Conservation (phyloP, 169 alveolate genomes). For the Plasmodium berghei region DNA sequence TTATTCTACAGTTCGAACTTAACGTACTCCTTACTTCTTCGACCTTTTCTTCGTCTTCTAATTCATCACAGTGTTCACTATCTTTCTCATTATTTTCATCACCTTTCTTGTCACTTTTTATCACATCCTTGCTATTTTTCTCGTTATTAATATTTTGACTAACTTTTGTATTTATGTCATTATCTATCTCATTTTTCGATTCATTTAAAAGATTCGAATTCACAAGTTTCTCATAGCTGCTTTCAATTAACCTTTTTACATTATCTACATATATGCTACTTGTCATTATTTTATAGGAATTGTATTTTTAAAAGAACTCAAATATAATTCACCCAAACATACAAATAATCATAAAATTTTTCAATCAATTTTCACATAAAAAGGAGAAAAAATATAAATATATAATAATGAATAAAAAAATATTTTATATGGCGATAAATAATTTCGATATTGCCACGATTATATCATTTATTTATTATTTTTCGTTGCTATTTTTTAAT, state of each 20-base stretch:
- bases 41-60: constrained; percentile 14
- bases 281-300: not conserved
- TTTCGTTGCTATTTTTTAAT: too few species aligned
- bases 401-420: too few species aligned
- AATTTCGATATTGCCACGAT: too few species aligned
- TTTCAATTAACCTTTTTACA: constrained; percentile 8
- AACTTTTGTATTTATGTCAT: not conserved
- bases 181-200: not conserved
- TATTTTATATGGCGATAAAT: too few species aligned
- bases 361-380: too few species aligned
- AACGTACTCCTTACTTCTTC: constrained; percentile 30
- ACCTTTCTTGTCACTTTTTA: not conserved
- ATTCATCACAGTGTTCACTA: constrained; percentile 9
- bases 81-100: constrained; percentile 18
- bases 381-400: too few species aligned
- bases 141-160: not conserved
- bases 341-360: too few species aligned
- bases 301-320: not conserved
- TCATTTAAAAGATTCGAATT: not conserved
- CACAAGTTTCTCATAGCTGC: not conserved
- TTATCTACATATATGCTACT: not conserved
- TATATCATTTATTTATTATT: too few species aligned
- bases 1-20: constrained; percentile 61
- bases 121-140: not conserved
- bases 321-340: too few species aligned